Conservation (phyloP, 192 early-diverging fungal genomes). For the Entophlyctis helioformis region DNA sequence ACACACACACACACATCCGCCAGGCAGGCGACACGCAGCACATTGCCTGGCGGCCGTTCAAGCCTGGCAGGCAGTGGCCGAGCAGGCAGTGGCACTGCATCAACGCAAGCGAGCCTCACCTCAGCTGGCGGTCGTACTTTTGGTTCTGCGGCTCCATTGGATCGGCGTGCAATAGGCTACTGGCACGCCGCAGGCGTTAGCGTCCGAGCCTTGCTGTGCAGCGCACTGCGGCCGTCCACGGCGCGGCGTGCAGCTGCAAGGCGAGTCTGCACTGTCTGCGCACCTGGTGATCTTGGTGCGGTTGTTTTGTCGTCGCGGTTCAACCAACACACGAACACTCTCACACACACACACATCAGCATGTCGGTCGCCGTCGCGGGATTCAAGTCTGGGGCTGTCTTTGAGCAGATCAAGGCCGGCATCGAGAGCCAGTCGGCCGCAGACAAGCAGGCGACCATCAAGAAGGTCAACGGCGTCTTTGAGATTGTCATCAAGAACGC, state of each 20-base stretch:
- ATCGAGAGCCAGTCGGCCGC: constrained; percentile 40
- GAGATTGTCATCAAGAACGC: constrained; percentile 26
- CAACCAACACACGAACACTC: no score
- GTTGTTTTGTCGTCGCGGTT: no score
- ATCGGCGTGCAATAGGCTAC: no score
- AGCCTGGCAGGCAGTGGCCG: not conserved
- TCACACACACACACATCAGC: no score
- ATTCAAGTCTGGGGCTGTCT: constrained; percentile 63
- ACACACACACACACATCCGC: not conserved
- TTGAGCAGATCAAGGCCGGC: constrained; percentile 57
- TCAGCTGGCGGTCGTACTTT: constrained; percentile 77
- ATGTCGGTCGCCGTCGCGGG: constrained; percentile 47
- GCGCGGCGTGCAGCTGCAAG: no score
- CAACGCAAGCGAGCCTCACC: constrained; percentile 30
- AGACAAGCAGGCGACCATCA: constrained; percentile 47
- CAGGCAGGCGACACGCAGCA: not conserved
- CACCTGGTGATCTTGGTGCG: no score
- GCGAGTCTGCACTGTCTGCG: no score
- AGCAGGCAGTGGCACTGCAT: not conserved
- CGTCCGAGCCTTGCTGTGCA: no score
- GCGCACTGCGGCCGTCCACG: no score
- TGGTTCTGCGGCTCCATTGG: constrained; percentile 48
- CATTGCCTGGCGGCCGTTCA: not conserved
- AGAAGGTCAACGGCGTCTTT: constrained; percentile 43
- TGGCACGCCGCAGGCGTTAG: no score